Conservation (phyloP, 345 rosid species). For the Euphorbia lathyris region DNA sequence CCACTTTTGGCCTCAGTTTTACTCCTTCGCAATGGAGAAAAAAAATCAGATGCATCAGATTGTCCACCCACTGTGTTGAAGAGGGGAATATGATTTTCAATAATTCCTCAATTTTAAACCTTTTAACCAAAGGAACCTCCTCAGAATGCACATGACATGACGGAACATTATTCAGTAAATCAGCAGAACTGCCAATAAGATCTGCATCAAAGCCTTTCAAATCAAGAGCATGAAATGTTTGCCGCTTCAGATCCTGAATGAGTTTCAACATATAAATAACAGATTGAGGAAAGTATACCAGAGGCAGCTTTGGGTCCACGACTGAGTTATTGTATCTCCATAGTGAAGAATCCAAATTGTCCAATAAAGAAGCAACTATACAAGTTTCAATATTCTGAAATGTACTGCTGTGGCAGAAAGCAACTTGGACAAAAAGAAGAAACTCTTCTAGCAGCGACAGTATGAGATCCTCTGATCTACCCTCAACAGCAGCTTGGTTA, state of each 20-base stretch:
- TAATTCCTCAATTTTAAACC: constrained; percentile 56
- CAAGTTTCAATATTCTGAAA: constrained; percentile 69
- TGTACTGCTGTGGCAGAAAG: constrained; percentile 55
- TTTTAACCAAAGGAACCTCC: constrained; percentile 62
- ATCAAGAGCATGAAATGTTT: constrained; percentile 44
- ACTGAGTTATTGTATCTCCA: constrained; percentile 67
- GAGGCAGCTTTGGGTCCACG: constrained; percentile 52
- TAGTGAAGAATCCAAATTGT: constrained; percentile 58
- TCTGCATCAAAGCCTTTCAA: constrained; percentile 45
- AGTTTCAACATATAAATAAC: constrained; percentile 59
- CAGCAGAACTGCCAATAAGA: constrained; percentile 28
- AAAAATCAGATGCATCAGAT: constrained; percentile 57
- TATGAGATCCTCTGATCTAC: constrained; percentile 66
- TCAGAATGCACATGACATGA: constrained; percentile 49
- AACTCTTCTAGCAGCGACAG: constrained; percentile 74
- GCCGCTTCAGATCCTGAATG: constrained; percentile 69
- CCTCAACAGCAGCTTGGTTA: constrained; percentile 53
- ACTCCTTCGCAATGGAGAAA: constrained; percentile 80
- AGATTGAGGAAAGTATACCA: constrained; percentile 74
- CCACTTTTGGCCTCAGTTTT: constrained; percentile 65
- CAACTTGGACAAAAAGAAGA: constrained; percentile 66
- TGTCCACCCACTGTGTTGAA: constrained; percentile 75
- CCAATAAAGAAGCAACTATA: constrained; percentile 64
- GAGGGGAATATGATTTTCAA: constrained; percentile 64
- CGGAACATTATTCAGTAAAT: constrained; percentile 35